Conservation (phyloP, 495 filamentous ascomycete species). For the Apiosordaria backusii region DNA sequence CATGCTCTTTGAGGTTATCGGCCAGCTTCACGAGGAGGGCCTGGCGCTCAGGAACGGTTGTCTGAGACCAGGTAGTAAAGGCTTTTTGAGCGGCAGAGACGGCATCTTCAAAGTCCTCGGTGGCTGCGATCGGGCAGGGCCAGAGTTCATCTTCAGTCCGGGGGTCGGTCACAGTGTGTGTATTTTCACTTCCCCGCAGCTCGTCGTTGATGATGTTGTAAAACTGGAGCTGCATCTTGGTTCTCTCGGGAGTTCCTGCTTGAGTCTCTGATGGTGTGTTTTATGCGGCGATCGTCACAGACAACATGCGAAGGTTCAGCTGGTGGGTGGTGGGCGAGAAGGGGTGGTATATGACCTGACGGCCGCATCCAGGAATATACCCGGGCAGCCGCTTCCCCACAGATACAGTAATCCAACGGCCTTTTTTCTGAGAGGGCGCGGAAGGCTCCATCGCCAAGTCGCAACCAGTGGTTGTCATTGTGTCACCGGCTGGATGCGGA, state of each 20-base stretch:
- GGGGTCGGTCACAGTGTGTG: constrained; percentile 43
- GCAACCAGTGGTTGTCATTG: neutral
- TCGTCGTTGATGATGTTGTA: constrained; percentile 49
- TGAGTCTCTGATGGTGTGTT: no score
- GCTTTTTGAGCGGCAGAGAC: constrained; percentile 45
- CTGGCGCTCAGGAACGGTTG: constrained; percentile 47
- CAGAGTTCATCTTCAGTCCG: constrained; percentile 47
- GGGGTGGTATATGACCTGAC: neutral
- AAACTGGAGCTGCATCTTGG: constrained; percentile 36
- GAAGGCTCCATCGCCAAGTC: neutral
- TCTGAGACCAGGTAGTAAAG: constrained; percentile 44
- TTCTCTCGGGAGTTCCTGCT: no score
- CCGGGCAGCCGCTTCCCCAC: neutral
- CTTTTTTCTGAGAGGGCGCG: neutral
- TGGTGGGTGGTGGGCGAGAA: neutral
- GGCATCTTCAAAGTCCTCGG: constrained; percentile 49
- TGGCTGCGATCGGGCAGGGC: constrained; percentile 42
- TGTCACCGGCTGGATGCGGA: neutral
- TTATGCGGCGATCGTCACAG: neutral
- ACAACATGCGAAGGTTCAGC: neutral
- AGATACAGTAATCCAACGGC: neutral
- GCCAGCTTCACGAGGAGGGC: constrained; percentile 52
- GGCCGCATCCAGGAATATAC: neutral
- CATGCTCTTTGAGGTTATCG: constrained; percentile 34
- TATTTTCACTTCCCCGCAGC: constrained; percentile 32